Percentiles rank a stretch among this genome's conserved stretches.
phyloP scores from a whole-genome alignment of 345 rosid species.

The Triadica sebifera region DNA sequence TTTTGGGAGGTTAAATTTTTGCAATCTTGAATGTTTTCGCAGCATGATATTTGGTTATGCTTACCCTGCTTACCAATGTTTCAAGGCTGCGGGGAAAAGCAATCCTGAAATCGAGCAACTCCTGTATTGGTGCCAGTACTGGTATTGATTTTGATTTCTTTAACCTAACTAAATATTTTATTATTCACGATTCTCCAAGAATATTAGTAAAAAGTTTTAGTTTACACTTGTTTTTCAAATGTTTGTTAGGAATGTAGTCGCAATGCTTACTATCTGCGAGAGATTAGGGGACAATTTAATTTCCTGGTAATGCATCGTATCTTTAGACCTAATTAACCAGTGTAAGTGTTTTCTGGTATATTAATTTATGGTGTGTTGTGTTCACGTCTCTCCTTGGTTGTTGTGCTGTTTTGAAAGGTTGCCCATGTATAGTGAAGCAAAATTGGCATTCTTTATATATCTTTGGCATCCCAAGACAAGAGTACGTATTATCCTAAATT shows the following conservation, averaged over 20 bases:
- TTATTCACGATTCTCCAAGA: too few species aligned
- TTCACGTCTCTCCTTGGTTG: neutral
- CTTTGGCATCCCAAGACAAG: constrained; percentile 77
- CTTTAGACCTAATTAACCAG: too few species aligned
- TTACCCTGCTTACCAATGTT: constrained; percentile 80
- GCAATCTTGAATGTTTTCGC: constrained; percentile 9
- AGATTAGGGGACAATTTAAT: constrained; percentile 68
- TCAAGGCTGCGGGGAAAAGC: constrained; percentile 59
- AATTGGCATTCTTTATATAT: constrained; percentile 70
- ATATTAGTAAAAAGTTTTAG: too few species aligned
- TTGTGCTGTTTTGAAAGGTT: constrained; percentile 44
- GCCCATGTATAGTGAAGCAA: constrained; percentile 78
- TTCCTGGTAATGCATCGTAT: constrained; percentile 57
- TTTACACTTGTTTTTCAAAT: neutral
- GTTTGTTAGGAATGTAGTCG: constrained; percentile 71
- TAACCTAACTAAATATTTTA: neutral
- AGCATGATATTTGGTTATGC: constrained; percentile 74
- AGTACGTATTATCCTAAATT: constrained; percentile 32
- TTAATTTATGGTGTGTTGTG: too few species aligned
- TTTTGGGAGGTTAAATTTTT: too few species aligned
- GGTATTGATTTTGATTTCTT: constrained; percentile 35
- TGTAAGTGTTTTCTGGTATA: neutral
- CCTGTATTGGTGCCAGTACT: constrained; percentile 83
- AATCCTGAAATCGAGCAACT: constrained; percentile 50
- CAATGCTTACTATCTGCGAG: constrained; percentile 61